phyloP scores from a whole-genome alignment of 1,139 yeast genomes.

The Saccharomyces hybrid region DNA sequence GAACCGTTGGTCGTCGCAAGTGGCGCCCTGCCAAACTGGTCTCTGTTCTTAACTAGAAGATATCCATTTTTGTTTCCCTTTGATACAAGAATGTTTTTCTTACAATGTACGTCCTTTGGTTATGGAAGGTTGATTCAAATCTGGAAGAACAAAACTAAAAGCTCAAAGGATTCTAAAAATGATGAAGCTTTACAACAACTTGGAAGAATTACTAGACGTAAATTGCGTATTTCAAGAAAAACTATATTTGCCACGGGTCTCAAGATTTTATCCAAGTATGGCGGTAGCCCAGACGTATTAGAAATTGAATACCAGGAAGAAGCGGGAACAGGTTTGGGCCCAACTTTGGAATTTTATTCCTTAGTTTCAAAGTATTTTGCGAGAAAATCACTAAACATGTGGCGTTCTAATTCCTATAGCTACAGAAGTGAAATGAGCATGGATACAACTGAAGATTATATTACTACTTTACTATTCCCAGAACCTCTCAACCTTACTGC shows the following conservation, averaged over 20 bases:
- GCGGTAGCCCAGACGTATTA: slow-evolving; percentile 69
- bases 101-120: slow-evolving; percentile 89
- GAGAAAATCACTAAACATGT: slow-evolving; percentile 48
- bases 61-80: slow-evolving; percentile 83
- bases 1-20: slow-evolving; percentile 87
- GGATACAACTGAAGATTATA: slow-evolving; percentile 37
- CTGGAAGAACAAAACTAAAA: slow-evolving; percentile 57
- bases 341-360: slow-evolving; percentile 88
- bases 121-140: slow-evolving; percentile 74
- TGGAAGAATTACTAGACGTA: slow-evolving; percentile 76
- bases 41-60: slow-evolving; percentile 58
- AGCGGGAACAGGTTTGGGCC: slow-evolving; percentile 95
- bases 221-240: slow-evolving; percentile 68
- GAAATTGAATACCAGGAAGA: slow-evolving; percentile 89
- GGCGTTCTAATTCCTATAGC: slow-evolving; percentile 46
- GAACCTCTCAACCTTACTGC: slow-evolving; percentile 41
- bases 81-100: slow-evolving; percentile 67
- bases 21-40: slow-evolving; percentile 84
- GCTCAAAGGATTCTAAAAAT: slow-evolving; percentile 31
- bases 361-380: slow-evolving; percentile 70
- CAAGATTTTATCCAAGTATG: slow-evolving; percentile 70
- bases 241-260: slow-evolving; percentile 71
- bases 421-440: slow-evolving; percentile 30
- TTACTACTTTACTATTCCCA: slow-evolving; percentile 64
- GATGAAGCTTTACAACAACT: slow-evolving; percentile 37